Evolutionary conservation across 805 yeast genomes (phyloP).

Genomic region (Barnettozyma sucrosica): DNA sequence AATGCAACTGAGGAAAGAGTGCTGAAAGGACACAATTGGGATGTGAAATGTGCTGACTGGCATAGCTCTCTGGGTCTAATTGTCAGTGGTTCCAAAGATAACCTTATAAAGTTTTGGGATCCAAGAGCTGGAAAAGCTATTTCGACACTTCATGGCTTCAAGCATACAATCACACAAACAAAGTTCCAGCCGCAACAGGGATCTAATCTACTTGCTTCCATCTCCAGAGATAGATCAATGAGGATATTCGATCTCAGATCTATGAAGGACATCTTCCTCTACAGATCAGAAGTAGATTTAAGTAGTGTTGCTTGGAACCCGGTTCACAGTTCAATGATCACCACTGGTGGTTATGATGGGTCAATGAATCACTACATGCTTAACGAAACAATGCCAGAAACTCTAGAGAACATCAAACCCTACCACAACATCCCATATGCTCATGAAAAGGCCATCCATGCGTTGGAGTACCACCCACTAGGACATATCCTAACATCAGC

Average conservation of each 20-base stretch:
- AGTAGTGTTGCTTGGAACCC: conserved; percentile 93
- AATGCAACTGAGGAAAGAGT: conserved; percentile 78
- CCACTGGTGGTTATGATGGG: conserved; percentile 90
- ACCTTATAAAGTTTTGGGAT: conserved; percentile 91
- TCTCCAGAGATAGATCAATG: conserved; percentile 83
- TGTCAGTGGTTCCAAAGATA: conserved; percentile 93
- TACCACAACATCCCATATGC: conserved; percentile 77
- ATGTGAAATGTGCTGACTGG: conserved; percentile 96
- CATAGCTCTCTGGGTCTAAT: conserved; percentile 82
- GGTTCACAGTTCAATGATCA: conserved; percentile 65
- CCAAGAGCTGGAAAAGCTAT: conserved; percentile 76
- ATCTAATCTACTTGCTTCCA: conserved; percentile 78
- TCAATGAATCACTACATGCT: conserved; percentile 70
- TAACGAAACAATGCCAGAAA: conserved; percentile 36
- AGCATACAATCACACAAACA: conserved; percentile 86
- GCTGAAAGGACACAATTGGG: conserved; percentile 96
- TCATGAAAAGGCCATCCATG: conserved; percentile 88
- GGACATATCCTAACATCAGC: conserved; percentile 92
- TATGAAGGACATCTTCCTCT: conserved; percentile 68
- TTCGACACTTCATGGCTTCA: conserved; percentile 82
- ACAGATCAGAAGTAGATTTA: conserved; percentile 80
- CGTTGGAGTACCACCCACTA: conserved; percentile 86
- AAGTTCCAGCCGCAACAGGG: conserved; percentile 67
- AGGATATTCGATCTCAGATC: conserved; percentile 83
- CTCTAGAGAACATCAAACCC: conserved; percentile 35